A percentile compares a stretch with the other conserved stretches of the same genome.
These are phyloP conservation scores for Crucibulum laeve DNA, from an alignment of 768 basidiomycete genomes.

Conservation along the genomic window DNA sequence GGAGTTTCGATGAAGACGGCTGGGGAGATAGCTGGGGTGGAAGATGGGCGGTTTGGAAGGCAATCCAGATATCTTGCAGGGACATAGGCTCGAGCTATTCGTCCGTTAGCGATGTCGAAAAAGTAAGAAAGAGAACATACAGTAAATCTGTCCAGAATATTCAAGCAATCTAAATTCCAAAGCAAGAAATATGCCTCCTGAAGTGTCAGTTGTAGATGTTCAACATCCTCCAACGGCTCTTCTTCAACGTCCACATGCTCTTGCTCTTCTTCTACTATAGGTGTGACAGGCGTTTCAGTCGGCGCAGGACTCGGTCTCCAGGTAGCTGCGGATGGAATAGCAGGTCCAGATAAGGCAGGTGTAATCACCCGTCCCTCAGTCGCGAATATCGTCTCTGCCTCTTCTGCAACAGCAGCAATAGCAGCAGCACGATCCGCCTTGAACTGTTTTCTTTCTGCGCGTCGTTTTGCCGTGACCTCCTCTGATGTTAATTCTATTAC, in stretches of 20 bases:
- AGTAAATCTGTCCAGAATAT: slow-evolving; percentile 58
- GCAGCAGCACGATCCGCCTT: slow-evolving; percentile 90
- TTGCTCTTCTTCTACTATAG: slow-evolving; percentile 23
- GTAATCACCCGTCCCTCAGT: slow-evolving; percentile 61
- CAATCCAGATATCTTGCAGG: slow-evolving; percentile 55
- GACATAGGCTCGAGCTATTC: slow-evolving; percentile 49
- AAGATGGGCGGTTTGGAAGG: slow-evolving; percentile 56
- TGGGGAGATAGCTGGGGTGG: slow-evolving; percentile 31
- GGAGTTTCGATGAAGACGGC: slow-evolving; percentile 20
- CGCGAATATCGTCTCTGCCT: slow-evolving; percentile 74
- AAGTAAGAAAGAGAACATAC: slow-evolving; percentile 35
- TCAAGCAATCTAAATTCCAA: slow-evolving; percentile 82
- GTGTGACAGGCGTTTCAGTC: slow-evolving; percentile 14
- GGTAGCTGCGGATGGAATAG: slow-evolving; percentile 77
- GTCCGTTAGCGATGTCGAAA: slow-evolving; percentile 2
- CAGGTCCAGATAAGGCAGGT: slow-evolving; percentile 53
- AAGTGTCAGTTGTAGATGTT: slow-evolving; percentile 88
- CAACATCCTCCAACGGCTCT: slow-evolving; percentile 64
- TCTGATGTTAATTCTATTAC: slow-evolving; percentile 75
- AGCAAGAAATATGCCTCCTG: slow-evolving; percentile 87
- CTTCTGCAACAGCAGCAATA: slow-evolving; percentile 75
- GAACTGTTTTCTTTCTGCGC: slow-evolving; percentile 87
- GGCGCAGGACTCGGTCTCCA: slow-evolving; percentile 51
- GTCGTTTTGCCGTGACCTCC: slow-evolving; percentile 83
- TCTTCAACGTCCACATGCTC: slow-evolving; percentile 32